phyloP scores from a whole-genome alignment of 768 basidiomycete genomes.

The Agrocybe pediades region DNA sequence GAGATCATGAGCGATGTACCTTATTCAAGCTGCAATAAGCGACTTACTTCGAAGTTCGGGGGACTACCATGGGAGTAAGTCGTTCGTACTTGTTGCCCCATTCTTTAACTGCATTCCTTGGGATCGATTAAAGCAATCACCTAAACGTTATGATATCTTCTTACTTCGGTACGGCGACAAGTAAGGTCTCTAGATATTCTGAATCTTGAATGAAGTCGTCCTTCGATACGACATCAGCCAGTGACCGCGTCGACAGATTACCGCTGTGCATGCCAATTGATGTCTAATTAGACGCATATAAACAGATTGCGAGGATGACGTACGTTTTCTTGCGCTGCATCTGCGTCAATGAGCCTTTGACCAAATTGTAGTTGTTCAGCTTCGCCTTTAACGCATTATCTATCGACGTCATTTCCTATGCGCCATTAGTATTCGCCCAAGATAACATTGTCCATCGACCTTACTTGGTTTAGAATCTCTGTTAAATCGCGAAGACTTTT shows the following conservation, averaged over 20 bases:
- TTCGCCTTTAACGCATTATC: slow-evolving; percentile 95
- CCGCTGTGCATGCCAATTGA: slow-evolving; percentile 54
- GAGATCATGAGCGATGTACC: slow-evolving; percentile 2
- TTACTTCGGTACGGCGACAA: slow-evolving; percentile 95
- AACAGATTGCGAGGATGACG: slow-evolving; percentile 11
- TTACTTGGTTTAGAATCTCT: slow-evolving; percentile 83
- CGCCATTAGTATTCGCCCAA: slow-evolving; percentile 9
- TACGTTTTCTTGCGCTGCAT: slow-evolving; percentile 96
- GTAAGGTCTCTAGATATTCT: slow-evolving; percentile 89
- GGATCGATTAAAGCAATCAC: slow-evolving; percentile 28
- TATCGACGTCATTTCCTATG: slow-evolving; percentile 90
- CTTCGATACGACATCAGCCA: slow-evolving; percentile 81
- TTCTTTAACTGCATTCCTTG: slow-evolving; percentile 78
- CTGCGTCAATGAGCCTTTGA: slow-evolving; percentile 88
- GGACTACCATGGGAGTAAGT: slow-evolving; percentile 87
- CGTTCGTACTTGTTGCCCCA: slow-evolving; percentile 92
- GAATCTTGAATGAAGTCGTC: slow-evolving; percentile 86
- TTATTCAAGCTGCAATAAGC: not conserved
- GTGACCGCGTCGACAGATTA: slow-evolving; percentile 88
- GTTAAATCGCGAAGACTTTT: slow-evolving; percentile 82
- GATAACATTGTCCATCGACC: not conserved
- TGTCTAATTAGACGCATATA: not conserved
- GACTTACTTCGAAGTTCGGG: slow-evolving; percentile 82
- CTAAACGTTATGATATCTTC: slow-evolving; percentile 22
- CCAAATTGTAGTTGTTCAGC: slow-evolving; percentile 87